Evolutionary conservation across 495 filamentous ascomycete genomes (phyloP), one percentile per base, ranked within the genome.

Genomic region (Daldinia concentrica): DNA sequence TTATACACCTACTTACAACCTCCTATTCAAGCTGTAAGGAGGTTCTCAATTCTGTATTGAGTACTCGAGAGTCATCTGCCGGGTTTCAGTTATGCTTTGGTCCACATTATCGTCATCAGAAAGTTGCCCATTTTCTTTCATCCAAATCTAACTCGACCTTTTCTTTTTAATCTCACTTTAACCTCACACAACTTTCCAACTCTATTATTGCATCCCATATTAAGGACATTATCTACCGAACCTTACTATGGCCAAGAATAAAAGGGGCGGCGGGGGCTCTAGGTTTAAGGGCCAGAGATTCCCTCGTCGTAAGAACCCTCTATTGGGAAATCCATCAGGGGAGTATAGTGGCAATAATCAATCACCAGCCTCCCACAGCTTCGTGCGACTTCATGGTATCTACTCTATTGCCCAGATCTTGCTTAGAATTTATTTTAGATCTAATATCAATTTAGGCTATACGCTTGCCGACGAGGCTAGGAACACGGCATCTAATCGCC

Each of bases 381-480:
- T 36, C 11, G 11, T 45, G 26, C 62, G 51, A 39, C 24, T 51
- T 41, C 71, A 73, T 17, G 61, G 63, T 72, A 74, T 63, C 68
- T 77, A 22, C 9, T 26, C 17, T 54, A 3, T 54, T 27, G 14
- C 14, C n/a, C 9, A 3, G 15, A 6, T 19, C 6, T 1, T 48
- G 0, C 73, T 65, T 24, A 32, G 14, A 30, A 19, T 15, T 12
- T 34, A 12, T 12, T 37, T 37, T 32, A 57, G 15, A 19, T 54
- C 64, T 74, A 56, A 60, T 56, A 17, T 24, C 7, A n/a, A 39
- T 36, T 12, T 14, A 82, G 83, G 74, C 27, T 87, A 91, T 66
- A 89, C 90, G 0, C 84, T 96, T 81, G 82, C 84, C 57, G 89
- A 95, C 61, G 93, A 93, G 80, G 93, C 92, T 64, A 88, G 87